Evolutionary conservation across 371 early-diverging fungal species (phyloP).

Genomic region (Mucor irregularis): DNA sequence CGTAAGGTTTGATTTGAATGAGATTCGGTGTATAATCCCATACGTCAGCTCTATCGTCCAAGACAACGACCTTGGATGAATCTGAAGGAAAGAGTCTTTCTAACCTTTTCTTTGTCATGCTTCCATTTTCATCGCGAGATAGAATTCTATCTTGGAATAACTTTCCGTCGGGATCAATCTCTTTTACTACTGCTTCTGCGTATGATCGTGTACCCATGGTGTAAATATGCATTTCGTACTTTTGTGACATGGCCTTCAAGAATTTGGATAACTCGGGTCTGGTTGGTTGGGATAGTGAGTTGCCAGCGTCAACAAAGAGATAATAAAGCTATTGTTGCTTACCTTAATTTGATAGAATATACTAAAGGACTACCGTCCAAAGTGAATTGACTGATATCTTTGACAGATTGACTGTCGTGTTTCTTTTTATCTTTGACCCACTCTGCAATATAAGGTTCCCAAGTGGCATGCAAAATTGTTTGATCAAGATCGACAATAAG

Average conservation of each 20-base stretch:
- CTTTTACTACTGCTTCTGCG: constrained; percentile 86
- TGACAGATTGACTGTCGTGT: constrained; percentile 48
- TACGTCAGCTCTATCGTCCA: constrained; percentile 99
- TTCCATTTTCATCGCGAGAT: constrained; percentile 93
- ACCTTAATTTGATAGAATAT: constrained; percentile 87
- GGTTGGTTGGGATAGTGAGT: background rate
- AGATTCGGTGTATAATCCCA: constrained; percentile 94
- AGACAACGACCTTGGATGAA: constrained; percentile 93
- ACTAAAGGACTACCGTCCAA: constrained; percentile 61
- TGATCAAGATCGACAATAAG: constrained; percentile 98
- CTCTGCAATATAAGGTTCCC: constrained; percentile 77
- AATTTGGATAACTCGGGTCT: constrained; percentile 84
- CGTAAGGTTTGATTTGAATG: constrained; percentile 86
- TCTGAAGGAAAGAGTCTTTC: constrained; percentile 94
- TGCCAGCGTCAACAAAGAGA: too few relatives aligned
- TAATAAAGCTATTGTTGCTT: too few relatives aligned
- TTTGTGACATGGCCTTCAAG: constrained; percentile 61
- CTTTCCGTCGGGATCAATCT: constrained; percentile 84
- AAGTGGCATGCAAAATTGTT: constrained; percentile 96
- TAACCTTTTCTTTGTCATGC: constrained; percentile 82
- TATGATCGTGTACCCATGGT: constrained; percentile 99
- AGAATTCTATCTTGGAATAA: constrained; percentile 92
- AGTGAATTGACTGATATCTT: constrained; percentile 74
- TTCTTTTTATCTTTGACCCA: constrained; percentile 80
- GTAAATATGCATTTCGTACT: constrained; percentile 97